A percentile compares a stretch with the other conserved stretches of the same genome.
These are phyloP conservation scores for Epicoccum nigrum DNA, from an alignment of 2,329 filamentous ascomycete species.

Conservation along the genomic window DNA sequence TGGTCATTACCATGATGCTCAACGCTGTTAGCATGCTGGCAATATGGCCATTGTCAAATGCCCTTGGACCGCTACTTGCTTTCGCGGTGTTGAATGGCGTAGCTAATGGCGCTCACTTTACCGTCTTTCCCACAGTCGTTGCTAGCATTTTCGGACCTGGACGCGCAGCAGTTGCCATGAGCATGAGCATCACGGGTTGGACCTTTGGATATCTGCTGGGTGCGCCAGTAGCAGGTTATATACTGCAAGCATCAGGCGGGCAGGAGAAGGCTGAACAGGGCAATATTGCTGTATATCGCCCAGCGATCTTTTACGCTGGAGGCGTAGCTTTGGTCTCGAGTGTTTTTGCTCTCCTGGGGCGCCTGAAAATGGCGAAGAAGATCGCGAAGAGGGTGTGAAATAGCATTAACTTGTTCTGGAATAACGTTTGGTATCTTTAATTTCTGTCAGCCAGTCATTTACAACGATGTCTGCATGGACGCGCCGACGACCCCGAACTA, in stretches of 20 bases:
- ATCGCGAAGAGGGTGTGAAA: conserved; percentile 10
- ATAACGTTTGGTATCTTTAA: neutral
- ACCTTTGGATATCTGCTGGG: conserved; percentile 34
- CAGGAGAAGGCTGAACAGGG: conserved; percentile 10
- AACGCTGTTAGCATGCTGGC: conserved; percentile 39
- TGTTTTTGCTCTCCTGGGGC: conserved; percentile 6
- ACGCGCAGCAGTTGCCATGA: conserved; percentile 35
- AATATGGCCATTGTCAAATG: conserved; percentile 37
- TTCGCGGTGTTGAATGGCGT: conserved; percentile 37
- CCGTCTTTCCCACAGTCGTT: conserved; percentile 34
- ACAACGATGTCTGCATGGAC: neutral
- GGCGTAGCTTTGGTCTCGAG: conserved; percentile 20
- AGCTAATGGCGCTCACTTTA: conserved; percentile 38
- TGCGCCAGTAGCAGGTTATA: conserved; percentile 36
- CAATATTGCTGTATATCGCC: conserved; percentile 30
- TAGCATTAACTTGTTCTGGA: neutral
- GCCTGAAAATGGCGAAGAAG: conserved; percentile 12
- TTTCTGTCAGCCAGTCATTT: conserved; percentile 2
- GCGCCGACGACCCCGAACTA: neutral
- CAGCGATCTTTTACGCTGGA: conserved; percentile 39
- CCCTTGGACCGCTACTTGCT: conserved; percentile 28
- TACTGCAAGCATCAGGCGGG: conserved; percentile 34
- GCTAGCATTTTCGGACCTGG: conserved; percentile 35
- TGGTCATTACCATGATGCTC: conserved; percentile 34
- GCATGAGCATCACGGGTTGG: conserved; percentile 36